Conservation (phyloP, 1,139 yeast genomes). For the Kodamaea sp. region DNA sequence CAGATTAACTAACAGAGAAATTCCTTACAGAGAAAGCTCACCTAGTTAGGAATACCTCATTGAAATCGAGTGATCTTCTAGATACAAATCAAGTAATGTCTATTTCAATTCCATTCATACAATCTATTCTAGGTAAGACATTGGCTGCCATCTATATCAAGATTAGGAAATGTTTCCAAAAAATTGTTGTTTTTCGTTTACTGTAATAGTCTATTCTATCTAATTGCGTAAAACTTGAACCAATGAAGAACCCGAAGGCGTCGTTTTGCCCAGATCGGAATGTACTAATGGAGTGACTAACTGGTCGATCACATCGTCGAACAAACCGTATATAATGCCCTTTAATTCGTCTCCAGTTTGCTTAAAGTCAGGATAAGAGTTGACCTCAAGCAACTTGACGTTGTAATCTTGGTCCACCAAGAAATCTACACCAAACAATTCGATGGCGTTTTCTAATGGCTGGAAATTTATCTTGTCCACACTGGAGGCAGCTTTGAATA, state of each 20-base stretch:
- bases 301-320: conserved; percentile 44
- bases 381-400: conserved; percentile 76
- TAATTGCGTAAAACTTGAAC: conserved; percentile 9
- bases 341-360: conserved; percentile 86
- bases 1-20: no score
- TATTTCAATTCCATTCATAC: no score
- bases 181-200: no score
- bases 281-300: conserved; percentile 16
- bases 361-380: conserved; percentile 94
- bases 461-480: conserved; percentile 88
- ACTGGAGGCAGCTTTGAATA: conserved; percentile 79
- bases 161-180: no score
- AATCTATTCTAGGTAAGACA: no score
- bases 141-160: no score
- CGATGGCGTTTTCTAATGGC: conserved; percentile 80
- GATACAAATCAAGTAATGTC: no score
- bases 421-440: conserved; percentile 86
- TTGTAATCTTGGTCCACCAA: conserved; percentile 57
- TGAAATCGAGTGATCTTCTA: no score
- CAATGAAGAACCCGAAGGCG: no score
- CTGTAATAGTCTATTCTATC: background rate
- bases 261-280: no score
- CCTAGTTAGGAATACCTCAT: no score
- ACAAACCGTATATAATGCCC: conserved; percentile 59
- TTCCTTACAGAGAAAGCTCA: no score